A percentile compares a stretch with the other conserved stretches of the same genome.
phyloP scores from a whole-genome alignment of 306 rosid species.

The Quercus suber region DNA sequence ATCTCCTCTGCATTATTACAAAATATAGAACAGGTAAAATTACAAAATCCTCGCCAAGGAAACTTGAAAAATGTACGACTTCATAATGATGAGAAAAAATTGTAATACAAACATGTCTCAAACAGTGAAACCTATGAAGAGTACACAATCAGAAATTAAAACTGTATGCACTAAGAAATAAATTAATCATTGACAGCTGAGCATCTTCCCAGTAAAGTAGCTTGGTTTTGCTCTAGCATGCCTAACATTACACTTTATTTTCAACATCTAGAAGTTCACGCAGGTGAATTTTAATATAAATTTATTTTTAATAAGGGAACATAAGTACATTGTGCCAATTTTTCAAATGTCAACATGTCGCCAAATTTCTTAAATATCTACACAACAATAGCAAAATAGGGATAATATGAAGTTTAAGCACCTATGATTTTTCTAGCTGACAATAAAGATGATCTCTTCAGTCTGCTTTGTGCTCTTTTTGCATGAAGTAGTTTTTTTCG shows the following conservation, averaged over 20 bases:
- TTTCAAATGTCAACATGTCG: background rate
- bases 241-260: background rate
- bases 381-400: background rate
- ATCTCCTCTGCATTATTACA: conserved; percentile 68
- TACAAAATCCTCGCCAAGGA: conserved; percentile 2
- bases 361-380: background rate
- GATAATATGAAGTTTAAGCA: background rate
- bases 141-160: background rate
- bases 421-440: background rate
- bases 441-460: background rate
- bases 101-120: background rate
- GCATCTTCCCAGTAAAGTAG: background rate
- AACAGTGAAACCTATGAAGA: background rate
- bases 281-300: background rate
- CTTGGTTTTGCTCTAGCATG: background rate
- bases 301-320: background rate
- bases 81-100: background rate
- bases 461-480: no score
- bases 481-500: no score
- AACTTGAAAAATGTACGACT: background rate
- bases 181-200: background rate
- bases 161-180: background rate
- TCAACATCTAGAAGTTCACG: background rate
- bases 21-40: conserved; percentile 23
- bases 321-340: background rate